A percentile compares a stretch with the other conserved stretches of the same genome.
These are phyloP conservation scores for Aureobasidium sp. DNA, from an alignment of 2,329 filamentous ascomycete species.

Conservation along the genomic window DNA sequence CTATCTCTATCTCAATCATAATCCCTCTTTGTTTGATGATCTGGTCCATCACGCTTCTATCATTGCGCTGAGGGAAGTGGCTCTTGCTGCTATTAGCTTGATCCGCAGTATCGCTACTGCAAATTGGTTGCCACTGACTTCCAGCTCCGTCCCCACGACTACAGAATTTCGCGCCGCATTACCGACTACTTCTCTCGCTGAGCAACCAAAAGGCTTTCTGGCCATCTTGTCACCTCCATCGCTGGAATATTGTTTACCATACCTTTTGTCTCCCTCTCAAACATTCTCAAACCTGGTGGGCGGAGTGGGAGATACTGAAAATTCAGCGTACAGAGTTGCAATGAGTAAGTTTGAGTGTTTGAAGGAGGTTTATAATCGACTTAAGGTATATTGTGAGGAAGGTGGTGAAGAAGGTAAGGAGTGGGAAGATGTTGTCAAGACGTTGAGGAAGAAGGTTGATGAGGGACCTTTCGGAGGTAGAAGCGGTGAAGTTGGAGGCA, in stretches of 20 bases:
- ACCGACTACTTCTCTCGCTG: conserved; percentile 22
- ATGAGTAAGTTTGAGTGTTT: conserved; percentile 52
- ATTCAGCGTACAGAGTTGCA: conserved; percentile 51
- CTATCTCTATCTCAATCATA: conserved; percentile 45
- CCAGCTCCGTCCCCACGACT: conserved; percentile 18
- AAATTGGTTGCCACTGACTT: conserved; percentile 41
- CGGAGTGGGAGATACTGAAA: conserved; percentile 50
- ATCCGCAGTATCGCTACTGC: conserved; percentile 48
- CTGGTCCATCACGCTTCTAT: conserved; percentile 49
- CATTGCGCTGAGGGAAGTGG: conserved; percentile 50
- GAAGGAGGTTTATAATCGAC: conserved; percentile 38
- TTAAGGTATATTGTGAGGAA: conserved; percentile 33
- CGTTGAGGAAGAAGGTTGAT: conserved; percentile 35
- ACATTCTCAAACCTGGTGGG: conserved; percentile 53
- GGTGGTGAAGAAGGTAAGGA: conserved; percentile 22
- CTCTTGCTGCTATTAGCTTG: conserved; percentile 47
- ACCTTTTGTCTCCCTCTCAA: conserved; percentile 50
- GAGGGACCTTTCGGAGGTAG: conserved; percentile 36
- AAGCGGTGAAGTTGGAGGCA: conserved; percentile 35
- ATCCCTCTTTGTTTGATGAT: conserved; percentile 46
- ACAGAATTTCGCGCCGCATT: conserved; percentile 33
- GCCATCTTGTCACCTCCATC: conserved; percentile 47
- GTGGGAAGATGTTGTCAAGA: conserved; percentile 34
- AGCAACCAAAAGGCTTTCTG: conserved; percentile 38
- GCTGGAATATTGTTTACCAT: conserved; percentile 46